Base-by-base conservation (phyloP, 2,329 filamentous ascomycete genomes). In the Curvularia spicifera region DNA sequence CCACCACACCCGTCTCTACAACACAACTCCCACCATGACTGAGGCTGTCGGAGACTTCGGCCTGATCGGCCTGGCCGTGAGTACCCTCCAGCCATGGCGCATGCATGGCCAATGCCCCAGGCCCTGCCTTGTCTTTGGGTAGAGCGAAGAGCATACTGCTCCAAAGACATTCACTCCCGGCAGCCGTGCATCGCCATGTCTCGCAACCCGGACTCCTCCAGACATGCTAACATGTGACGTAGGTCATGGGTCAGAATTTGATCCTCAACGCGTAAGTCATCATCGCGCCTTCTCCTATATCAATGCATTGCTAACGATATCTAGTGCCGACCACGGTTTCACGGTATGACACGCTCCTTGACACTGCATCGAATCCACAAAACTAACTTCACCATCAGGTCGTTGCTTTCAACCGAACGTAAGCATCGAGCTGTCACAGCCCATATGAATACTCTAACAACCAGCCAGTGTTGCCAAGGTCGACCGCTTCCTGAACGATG, bases 321-420 rank as follows among this genome's bases (percentile, higher is more conserved):
- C 5, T 48, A 77, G 74, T 69, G 81, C 81, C 66, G 81, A 83
- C 71, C 81, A 83, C 71, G 81, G 93, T 77, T 98, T 96, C 88
- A 98, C 92, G 78, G 91, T 74, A 72, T 37, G 39, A 29, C 10
- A 37, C n/a, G 29, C 39, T 49, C 18, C 44, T 39, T 45, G 33
- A 43, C 35, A 20, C 4, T 18, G 45, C 33, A 24, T 46, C 60
- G 44, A 60, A 18, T 29, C 56, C 18, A 42, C 15, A 59, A 42
- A 35, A 62, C 68, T 71, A 58, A 73, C 61, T 55, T 26, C 18
- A 4, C 28, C 4, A 50, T 18, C 47, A 72, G 70, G 71, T 99
- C 77, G 91, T 94, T 82, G 95, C 94, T 72, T 99, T 91, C 89
- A 99, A 99, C 90, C 91, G 95, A 82, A 99, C 95, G 74, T 76